These are phyloP conservation scores for Eucalyptus caleyi DNA, from an alignment of 345 rosid genomes.

Conservation along the genomic window DNA sequence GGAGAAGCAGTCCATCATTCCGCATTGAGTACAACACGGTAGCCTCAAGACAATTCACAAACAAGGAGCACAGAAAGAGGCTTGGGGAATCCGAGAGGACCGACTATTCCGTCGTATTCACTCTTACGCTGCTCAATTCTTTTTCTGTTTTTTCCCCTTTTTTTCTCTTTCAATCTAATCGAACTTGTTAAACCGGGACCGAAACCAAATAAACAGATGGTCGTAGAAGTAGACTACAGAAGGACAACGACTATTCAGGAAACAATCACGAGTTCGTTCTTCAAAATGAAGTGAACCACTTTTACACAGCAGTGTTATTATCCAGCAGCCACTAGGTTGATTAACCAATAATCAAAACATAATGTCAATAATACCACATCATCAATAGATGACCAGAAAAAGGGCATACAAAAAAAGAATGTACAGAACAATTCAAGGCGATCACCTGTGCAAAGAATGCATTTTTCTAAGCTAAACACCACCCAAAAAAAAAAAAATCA, in stretches of 20 bases:
- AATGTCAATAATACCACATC: neutral
- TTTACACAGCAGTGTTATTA: neutral
- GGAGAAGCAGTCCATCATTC: neutral
- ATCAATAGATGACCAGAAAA: neutral
- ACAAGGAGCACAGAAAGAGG: neutral
- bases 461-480: slow-evolving; percentile 10
- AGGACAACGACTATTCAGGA: neutral
- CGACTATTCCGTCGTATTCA: neutral
- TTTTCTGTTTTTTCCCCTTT: neutral
- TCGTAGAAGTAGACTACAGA: neutral
- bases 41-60: neutral
- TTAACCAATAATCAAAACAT: neutral
- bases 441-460: slow-evolving; percentile 60
- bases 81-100: neutral
- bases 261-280: neutral
- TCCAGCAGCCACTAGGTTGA: neutral
- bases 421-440: neutral
- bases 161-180: neutral
- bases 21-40: neutral
- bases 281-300: neutral
- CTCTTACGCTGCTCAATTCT: neutral
- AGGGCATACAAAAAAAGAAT: neutral
- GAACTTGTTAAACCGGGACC: neutral
- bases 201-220: neutral
- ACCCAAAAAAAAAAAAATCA: neutral